Conservation (phyloP, 331 rosid species). For the Quercus tomentella region DNA sequence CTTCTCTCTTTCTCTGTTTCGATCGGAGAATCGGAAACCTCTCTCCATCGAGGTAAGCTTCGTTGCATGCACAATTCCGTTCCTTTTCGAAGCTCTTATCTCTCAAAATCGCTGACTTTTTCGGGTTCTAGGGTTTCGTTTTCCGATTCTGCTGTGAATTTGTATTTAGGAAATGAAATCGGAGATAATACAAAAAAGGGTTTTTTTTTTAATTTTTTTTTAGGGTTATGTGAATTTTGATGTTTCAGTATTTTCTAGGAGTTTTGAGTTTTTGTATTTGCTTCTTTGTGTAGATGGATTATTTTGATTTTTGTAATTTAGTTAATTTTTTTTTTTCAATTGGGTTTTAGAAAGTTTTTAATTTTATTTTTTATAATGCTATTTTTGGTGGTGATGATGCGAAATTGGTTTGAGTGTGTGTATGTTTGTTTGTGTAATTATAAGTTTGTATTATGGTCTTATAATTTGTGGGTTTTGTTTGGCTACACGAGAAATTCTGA, state of each 20-base stretch:
- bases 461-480: background rate
- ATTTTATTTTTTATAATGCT: background rate
- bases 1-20: background rate
- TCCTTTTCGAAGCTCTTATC: background rate
- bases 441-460: background rate
- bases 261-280: no score
- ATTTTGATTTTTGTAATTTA: background rate
- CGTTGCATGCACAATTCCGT: background rate
- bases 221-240: no score
- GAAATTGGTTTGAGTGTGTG: background rate
- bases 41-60: background rate
- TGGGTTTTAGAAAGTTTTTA: background rate
- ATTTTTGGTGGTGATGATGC: background rate
- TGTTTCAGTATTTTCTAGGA: no score
- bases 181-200: no score
- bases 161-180: background rate
- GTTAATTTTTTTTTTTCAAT: background rate
- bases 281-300: no score
- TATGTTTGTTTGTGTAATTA: background rate
- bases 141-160: background rate
- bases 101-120: background rate
- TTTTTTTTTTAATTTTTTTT: background rate
- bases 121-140: background rate
- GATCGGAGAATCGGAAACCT: background rate
- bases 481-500: background rate